These are phyloP conservation scores for Eucalyptus grandis DNA, from an alignment of 345 rosid species.

Conservation along the genomic window DNA sequence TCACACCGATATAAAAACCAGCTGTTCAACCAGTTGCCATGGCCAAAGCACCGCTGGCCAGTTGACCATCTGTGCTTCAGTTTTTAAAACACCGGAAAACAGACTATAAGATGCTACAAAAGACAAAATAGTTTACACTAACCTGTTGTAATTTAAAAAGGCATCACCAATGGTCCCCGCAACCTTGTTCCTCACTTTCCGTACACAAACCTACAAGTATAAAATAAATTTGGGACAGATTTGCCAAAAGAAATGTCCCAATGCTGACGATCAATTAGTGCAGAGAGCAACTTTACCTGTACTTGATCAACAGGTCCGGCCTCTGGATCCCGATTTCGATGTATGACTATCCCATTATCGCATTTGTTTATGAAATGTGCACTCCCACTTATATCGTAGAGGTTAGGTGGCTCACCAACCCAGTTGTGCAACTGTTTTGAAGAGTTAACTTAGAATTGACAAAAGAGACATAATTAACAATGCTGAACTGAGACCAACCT, in stretches of 20 bases:
- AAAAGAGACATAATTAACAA: neutral
- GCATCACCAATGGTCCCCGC: constrained; percentile 84
- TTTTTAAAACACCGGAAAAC: neutral
- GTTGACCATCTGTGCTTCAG: neutral
- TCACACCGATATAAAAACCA: neutral
- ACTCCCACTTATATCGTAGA: constrained; percentile 95
- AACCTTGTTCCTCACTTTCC: constrained; percentile 95
- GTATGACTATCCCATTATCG: constrained; percentile 86
- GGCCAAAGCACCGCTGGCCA: neutral
- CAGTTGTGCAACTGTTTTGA: constrained; percentile 68
- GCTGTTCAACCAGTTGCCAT: neutral
- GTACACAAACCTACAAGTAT: constrained; percentile 55
- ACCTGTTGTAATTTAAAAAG: constrained; percentile 77
- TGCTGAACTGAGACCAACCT: constrained; percentile 22
- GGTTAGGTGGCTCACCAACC: constrained; percentile 77
- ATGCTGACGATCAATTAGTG: neutral
- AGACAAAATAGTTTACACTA: neutral
- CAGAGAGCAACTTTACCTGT: constrained; percentile 34
- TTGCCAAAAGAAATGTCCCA: neutral
- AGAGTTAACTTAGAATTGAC: neutral
- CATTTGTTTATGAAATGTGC: constrained; percentile 98
- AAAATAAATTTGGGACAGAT: neutral
- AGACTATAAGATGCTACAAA: neutral
- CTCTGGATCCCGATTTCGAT: constrained; percentile 78
- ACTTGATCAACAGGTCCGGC: constrained; percentile 89